Base-by-base conservation (phyloP, 1,284 basidiomycete genomes). In the Cutaneotrichosporon cutaneum region DNA sequence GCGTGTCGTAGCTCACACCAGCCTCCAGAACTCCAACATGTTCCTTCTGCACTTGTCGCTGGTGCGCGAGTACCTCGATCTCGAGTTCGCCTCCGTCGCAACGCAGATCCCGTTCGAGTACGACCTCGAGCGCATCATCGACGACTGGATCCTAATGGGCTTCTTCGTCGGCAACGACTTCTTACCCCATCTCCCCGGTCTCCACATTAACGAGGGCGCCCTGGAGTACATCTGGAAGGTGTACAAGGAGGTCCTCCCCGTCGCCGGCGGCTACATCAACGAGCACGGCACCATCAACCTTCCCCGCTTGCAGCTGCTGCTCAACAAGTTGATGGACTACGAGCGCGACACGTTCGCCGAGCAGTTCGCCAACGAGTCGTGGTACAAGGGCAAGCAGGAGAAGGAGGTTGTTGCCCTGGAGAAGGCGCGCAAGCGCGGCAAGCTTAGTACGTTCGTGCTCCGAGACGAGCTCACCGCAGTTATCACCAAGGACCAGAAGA, bases 141-240 rank as follows among this genome's bases (percentile, higher is more conserved):
- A 99, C 79, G 95, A 99, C 81, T 98, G 98, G 79, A 91, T 99
- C 72, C 83, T 99, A 16, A 87, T 99, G 70, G 92, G 93, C 52
- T 92, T 97, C 54, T 98, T 99, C 72, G 88, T 98, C 57, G 95
- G 94, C 35, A 99, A 98, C 77, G 94, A 98, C 81, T 98, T 98
- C 81, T 81, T 99, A 69, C 95, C 95, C 9, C 92, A 99, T 81
- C 81, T 99, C 57, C 96, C 95, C 7, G 94, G 96, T 76, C 78
- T 99, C 45, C 96, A 99, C 76, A 99, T 99, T 77, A 94, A 98
- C 74, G 92, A 97, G 80, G 96, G 97, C 71, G 95, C 92, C 4
- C 79, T 99, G 68, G 92, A 96, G 80, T 85, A 85, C 64, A 82
- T 99, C 63, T 99, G 97, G 78, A 89, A 90, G 21, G 91, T 97